These are phyloP conservation scores for Zygosaccharomyces lentus DNA, from an alignment of 805 yeast genomes.

Conservation along the genomic window DNA sequence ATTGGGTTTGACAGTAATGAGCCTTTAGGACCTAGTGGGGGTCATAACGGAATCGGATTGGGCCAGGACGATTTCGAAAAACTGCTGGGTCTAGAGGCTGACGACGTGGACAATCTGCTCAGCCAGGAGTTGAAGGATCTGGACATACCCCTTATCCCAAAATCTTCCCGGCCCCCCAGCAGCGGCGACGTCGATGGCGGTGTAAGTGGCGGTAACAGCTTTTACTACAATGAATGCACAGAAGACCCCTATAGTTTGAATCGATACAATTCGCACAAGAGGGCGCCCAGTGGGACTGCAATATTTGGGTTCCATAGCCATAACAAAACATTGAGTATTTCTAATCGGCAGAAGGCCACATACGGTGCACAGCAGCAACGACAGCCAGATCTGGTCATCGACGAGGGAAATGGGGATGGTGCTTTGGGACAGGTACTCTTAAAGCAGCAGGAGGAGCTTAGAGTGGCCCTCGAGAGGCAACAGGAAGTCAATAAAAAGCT, in stretches of 20 bases:
- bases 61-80: slow-evolving; percentile 47
- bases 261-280: slow-evolving; percentile 40
- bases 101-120: slow-evolving; percentile 52
- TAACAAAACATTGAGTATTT: slow-evolving; percentile 56
- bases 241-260: slow-evolving; percentile 11
- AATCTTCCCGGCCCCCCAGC: slow-evolving; percentile 5
- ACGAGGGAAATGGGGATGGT: slow-evolving; percentile 37
- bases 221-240: slow-evolving; percentile 1
- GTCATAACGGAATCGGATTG: slow-evolving; percentile 36
- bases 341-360: slow-evolving; percentile 38
- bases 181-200: not conserved
- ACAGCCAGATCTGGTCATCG: slow-evolving; percentile 8
- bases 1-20: slow-evolving; percentile 1
- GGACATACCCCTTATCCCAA: slow-evolving; percentile 50
- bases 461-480: slow-evolving; percentile 29
- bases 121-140: slow-evolving; percentile 58
- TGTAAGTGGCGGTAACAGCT: slow-evolving; percentile 1
- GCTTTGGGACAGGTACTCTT: slow-evolving; percentile 17
- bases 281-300: slow-evolving; percentile 73
- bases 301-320: slow-evolving; percentile 72
- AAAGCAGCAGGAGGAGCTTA: slow-evolving; percentile 29
- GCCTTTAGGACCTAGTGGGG: not conserved
- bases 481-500: slow-evolving; percentile 28
- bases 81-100: slow-evolving; percentile 43
- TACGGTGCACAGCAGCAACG: slow-evolving; percentile 9